Evolutionary conservation across 2,329 filamentous ascomycete genomes (phyloP).

Genomic region (Beauveria pseudobassiana): DNA sequence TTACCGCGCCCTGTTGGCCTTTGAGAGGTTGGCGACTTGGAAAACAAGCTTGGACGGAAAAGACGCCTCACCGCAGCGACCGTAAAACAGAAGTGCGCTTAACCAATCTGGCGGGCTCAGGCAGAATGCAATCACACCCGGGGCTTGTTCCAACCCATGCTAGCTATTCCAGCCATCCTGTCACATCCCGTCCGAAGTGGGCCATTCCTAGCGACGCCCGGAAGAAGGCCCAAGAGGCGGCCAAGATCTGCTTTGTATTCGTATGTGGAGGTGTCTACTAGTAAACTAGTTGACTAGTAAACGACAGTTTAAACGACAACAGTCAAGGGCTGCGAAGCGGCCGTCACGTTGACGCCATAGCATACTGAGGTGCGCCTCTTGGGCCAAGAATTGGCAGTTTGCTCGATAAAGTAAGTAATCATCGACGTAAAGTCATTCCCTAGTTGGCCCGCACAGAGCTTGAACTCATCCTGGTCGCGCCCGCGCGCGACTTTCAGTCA

Average conservation of each 20-base stretch:
- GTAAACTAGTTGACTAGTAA: too few relatives aligned
- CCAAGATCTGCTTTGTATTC: too few relatives aligned
- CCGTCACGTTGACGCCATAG: not conserved
- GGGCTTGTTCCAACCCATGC: not conserved
- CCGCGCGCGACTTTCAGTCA: not conserved
- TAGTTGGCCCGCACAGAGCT: not conserved
- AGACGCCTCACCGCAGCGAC: constrained; percentile 11
- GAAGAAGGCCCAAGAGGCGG: not conserved
- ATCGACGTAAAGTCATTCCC: not conserved
- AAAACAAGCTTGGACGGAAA: constrained; percentile 1
- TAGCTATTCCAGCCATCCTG: not conserved
- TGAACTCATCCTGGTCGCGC: not conserved
- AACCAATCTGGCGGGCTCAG: constrained; percentile 10
- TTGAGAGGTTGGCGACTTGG: not conserved
- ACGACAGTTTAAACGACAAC: too few relatives aligned
- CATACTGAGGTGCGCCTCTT: not conserved
- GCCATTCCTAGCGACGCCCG: not conserved
- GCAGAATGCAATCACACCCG: constrained; percentile 4
- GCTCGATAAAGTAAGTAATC: too few relatives aligned
- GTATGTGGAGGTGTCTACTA: not conserved
- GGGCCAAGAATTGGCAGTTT: too few relatives aligned
- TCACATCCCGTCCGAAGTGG: constrained; percentile 10
- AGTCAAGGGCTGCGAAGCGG: not conserved
- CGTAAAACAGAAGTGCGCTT: not conserved
- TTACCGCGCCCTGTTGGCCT: not conserved